These are phyloP conservation scores for Pythium myriotylum DNA, from an alignment of 352 stramenopile species.

Conservation along the genomic window DNA sequence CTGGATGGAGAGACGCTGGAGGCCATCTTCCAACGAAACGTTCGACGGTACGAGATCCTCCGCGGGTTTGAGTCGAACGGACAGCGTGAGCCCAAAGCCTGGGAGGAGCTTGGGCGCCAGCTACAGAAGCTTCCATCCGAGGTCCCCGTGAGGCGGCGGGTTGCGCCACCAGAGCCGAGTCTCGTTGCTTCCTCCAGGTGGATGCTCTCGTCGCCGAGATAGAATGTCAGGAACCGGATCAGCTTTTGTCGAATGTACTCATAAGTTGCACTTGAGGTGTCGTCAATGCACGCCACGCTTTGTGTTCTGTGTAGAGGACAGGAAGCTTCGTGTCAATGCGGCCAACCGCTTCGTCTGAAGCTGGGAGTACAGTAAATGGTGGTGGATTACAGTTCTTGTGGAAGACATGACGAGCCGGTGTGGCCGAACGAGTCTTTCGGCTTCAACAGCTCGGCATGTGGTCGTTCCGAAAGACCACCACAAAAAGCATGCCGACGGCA, in stretches of 20 bases:
- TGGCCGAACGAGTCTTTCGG: too few species aligned
- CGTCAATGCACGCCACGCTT: too few species aligned
- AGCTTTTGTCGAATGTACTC: not conserved
- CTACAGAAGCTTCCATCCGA: constrained; percentile 34
- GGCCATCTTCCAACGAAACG: constrained; percentile 62
- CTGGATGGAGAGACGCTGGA: constrained; percentile 51
- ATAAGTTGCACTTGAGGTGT: not conserved
- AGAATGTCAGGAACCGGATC: not conserved
- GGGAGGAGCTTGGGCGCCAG: constrained; percentile 34
- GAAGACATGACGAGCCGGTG: too few species aligned
- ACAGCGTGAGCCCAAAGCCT: constrained; percentile 18
- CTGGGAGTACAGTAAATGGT: too few species aligned
- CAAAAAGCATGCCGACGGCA: too few species aligned
- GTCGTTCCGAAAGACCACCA: too few species aligned
- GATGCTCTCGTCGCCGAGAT: constrained; percentile 35
- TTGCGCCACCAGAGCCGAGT: constrained; percentile 3
- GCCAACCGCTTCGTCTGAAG: too few species aligned
- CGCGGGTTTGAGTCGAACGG: constrained; percentile 38
- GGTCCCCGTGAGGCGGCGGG: not conserved
- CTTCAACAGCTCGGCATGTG: too few species aligned
- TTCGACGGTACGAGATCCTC: constrained; percentile 65
- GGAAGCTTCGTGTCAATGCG: too few species aligned
- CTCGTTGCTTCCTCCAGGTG: constrained; percentile 55
- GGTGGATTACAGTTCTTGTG: too few species aligned
- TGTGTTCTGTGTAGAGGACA: too few species aligned